A percentile compares a stretch with the other conserved stretches of the same genome.
These are phyloP conservation scores for Skeletonema menzelii DNA, from an alignment of 108 stramenopile species.

Conservation along the genomic window DNA sequence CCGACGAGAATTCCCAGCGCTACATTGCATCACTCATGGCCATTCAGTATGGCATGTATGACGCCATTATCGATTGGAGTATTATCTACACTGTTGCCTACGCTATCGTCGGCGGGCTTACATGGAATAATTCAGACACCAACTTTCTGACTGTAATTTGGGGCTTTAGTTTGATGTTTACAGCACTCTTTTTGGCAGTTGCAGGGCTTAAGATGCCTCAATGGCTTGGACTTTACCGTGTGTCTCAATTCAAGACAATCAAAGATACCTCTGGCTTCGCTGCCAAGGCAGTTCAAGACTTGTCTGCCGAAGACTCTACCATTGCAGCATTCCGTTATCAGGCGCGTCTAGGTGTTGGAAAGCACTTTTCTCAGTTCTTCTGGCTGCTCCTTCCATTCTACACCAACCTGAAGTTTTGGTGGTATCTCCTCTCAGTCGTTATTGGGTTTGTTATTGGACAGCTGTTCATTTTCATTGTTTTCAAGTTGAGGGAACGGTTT, in stretches of 20 bases:
- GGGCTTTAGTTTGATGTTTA: slow-evolving; percentile 23
- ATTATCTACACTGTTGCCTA: slow-evolving; percentile 14
- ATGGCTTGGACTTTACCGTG: slow-evolving; percentile 38
- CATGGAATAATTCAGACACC: slow-evolving; percentile 23
- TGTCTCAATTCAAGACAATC: slow-evolving; percentile 11
- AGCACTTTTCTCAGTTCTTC: slow-evolving; percentile 19
- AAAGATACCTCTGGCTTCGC: slow-evolving; percentile 16
- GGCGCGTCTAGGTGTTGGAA: slow-evolving; percentile 29
- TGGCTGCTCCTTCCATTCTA: slow-evolving; percentile 31
- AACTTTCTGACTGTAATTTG: slow-evolving; percentile 19
- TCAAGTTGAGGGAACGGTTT: slow-evolving; percentile 18
- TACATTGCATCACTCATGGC: slow-evolving; percentile 17
- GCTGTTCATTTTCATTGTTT: slow-evolving; percentile 15
- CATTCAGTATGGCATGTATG: slow-evolving; percentile 23
- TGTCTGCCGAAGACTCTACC: neutral
- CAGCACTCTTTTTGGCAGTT: slow-evolving; percentile 14
- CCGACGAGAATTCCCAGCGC: neutral
- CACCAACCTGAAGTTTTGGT: slow-evolving; percentile 15
- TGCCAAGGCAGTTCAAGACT: slow-evolving; percentile 8
- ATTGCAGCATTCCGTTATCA: slow-evolving; percentile 25
- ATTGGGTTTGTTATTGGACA: slow-evolving; percentile 20
- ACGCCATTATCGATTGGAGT: slow-evolving; percentile 26
- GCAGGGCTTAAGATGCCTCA: slow-evolving; percentile 28
- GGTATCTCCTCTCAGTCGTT: slow-evolving; percentile 8
- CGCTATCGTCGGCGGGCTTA: slow-evolving; percentile 28